Conservation (phyloP, 1,139 yeast genomes). For the Saccharomycopsis hybrid region DNA sequence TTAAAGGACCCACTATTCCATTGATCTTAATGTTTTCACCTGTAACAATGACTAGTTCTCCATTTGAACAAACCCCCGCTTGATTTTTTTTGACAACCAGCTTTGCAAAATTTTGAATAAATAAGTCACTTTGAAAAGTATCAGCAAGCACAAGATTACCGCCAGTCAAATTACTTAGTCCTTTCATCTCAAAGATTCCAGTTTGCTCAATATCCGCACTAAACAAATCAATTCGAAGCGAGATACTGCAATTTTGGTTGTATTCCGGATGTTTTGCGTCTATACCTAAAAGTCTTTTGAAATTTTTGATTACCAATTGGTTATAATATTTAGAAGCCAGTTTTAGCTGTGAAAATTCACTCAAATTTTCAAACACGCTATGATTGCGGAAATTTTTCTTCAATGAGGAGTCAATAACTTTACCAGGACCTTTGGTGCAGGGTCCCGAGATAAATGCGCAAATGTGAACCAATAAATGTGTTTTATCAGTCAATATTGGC, state of each 20-base stretch:
- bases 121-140: slow-evolving; percentile 58
- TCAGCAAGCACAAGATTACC: slow-evolving; percentile 56
- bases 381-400: slow-evolving; percentile 63
- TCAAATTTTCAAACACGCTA: slow-evolving; percentile 42
- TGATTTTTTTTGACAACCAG: slow-evolving; percentile 37
- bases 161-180: slow-evolving; percentile 51
- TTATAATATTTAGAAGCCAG: slow-evolving; percentile 52
- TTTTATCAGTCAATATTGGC: slow-evolving; percentile 20
- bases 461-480: slow-evolving; percentile 52
- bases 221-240: slow-evolving; percentile 9
- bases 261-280: not conserved
- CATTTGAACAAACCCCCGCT: slow-evolving; percentile 44
- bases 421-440: slow-evolving; percentile 58
- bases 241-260: slow-evolving; percentile 2
- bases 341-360: slow-evolving; percentile 51
- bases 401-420: slow-evolving; percentile 50
- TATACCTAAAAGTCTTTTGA: not conserved
- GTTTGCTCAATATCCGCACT: slow-evolving; percentile 52
- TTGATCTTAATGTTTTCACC: slow-evolving; percentile 52
- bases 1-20: slow-evolving; percentile 58
- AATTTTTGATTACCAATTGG: slow-evolving; percentile 31
- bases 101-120: slow-evolving; percentile 54
- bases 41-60: slow-evolving; percentile 49
- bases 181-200: slow-evolving; percentile 63
- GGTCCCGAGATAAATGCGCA: slow-evolving; percentile 60